Percentiles rank a stretch among this genome's conserved stretches.
phyloP scores from a whole-genome alignment of 2,329 filamentous ascomycete genomes.

The Ophioceras dolichostomum region DNA sequence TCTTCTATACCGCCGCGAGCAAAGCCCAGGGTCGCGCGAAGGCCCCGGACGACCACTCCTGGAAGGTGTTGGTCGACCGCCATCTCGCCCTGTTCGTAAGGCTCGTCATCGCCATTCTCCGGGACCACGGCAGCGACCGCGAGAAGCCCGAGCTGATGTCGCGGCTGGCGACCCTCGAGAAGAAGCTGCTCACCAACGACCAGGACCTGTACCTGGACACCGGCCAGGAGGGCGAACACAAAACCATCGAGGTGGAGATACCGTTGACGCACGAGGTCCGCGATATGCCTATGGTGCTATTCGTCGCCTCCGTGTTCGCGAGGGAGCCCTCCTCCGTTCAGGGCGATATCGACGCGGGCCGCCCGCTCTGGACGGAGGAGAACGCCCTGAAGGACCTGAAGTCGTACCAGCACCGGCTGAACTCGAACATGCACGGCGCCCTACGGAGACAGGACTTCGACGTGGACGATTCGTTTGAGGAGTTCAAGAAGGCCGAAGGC shows the following conservation, averaged over 20 bases:
- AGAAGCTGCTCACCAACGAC: constrained; percentile 86
- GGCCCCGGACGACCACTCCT: constrained; percentile 67
- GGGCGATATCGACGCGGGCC: constrained; percentile 73
- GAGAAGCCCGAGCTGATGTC: constrained; percentile 76
- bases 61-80: constrained; percentile 85
- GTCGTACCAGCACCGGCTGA: constrained; percentile 81
- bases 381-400: constrained; percentile 87
- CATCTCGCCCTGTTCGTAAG: constrained; percentile 93
- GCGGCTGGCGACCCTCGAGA: constrained; percentile 72
- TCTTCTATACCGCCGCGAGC: constrained; percentile 91
- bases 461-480: constrained; percentile 71
- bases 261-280: constrained; percentile 87
- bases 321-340: constrained; percentile 70
- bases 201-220: constrained; percentile 66
- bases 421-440: constrained; percentile 64
- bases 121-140: constrained; percentile 72
- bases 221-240: constrained; percentile 45
- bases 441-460: constrained; percentile 82
- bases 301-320: constrained; percentile 77
- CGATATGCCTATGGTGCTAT: constrained; percentile 89
- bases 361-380: constrained; percentile 77
- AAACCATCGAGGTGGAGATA: constrained; percentile 67
- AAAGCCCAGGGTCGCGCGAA: constrained; percentile 72
- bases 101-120: constrained; percentile 66
- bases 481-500: constrained; percentile 84